A percentile compares a stretch with the other conserved stretches of the same genome.
These are phyloP conservation scores for Clonostachys sp. DNA, from an alignment of 2,329 filamentous ascomycete genomes.

Conservation along the genomic window DNA sequence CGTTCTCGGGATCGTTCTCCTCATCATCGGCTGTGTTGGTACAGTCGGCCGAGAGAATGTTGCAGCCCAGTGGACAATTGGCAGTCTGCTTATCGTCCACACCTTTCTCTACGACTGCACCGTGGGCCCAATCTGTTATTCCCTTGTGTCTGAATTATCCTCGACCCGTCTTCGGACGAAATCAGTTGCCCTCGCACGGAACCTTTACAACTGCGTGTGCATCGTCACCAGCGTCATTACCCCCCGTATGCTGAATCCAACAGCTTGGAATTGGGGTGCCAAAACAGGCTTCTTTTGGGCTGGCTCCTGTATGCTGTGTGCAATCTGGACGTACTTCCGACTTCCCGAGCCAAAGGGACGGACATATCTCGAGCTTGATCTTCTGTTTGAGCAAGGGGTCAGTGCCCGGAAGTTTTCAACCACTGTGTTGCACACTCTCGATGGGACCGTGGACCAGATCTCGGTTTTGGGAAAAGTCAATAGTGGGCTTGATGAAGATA, in stretches of 20 bases:
- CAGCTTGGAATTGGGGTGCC: conserved; percentile 41
- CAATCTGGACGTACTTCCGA: conserved; percentile 45
- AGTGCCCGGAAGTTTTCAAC: conserved; percentile 33
- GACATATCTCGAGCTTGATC: conserved; percentile 50
- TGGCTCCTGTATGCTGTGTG: conserved; percentile 34
- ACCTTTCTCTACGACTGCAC: conserved; percentile 38
- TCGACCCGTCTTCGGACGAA: conserved; percentile 39
- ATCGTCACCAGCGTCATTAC: conserved; percentile 41
- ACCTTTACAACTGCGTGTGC: conserved; percentile 40
- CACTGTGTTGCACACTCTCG: conserved; percentile 4
- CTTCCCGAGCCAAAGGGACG: conserved; percentile 50
- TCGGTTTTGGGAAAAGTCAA: too few species aligned
- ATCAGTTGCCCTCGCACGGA: conserved; percentile 37
- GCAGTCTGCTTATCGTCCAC: conserved; percentile 37
- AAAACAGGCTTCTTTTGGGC: conserved; percentile 42
- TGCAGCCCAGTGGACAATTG: conserved; percentile 41
- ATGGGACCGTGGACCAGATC: too few species aligned
- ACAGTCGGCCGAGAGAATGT: conserved; percentile 34
- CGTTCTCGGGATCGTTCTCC: conserved; percentile 35
- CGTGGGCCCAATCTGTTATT: conserved; percentile 38
- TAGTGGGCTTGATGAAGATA: too few species aligned
- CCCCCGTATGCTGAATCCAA: conserved; percentile 40
- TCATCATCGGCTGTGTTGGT: conserved; percentile 31
- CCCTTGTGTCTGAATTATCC: conserved; percentile 36
- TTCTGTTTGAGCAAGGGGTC: conserved; percentile 42